These are phyloP conservation scores for Quercus cerris DNA, from an alignment of 306 rosid genomes.

Conservation along the genomic window DNA sequence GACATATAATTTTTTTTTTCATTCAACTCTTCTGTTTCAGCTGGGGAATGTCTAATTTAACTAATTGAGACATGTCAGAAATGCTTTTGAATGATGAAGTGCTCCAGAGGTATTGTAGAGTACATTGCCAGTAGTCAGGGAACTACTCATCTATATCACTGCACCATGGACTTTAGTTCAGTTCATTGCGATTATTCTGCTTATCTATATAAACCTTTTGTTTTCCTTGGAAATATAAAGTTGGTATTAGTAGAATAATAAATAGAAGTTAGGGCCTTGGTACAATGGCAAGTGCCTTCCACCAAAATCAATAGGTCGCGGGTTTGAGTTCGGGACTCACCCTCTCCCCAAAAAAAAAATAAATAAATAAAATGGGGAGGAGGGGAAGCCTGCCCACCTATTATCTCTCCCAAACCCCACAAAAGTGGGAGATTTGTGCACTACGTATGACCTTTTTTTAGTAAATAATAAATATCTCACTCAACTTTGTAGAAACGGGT, in stretches of 20 bases:
- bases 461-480: not conserved
- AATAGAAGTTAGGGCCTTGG: too few species aligned
- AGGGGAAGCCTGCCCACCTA: too few species aligned
- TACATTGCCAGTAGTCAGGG: conserved; percentile 32
- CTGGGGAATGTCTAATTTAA: conserved; percentile 41
- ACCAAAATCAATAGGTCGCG: too few species aligned
- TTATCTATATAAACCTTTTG: not conserved
- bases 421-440: too few species aligned
- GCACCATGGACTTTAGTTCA: not conserved
- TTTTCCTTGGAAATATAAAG: not conserved
- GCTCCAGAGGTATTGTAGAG: conserved; percentile 28
- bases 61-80: conserved; percentile 39
- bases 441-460: too few species aligned
- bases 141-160: conserved; percentile 23
- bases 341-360: too few species aligned
- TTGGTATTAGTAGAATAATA: too few species aligned
- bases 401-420: too few species aligned
- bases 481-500: not conserved
- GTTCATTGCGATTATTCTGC: not conserved
- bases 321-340: too few species aligned
- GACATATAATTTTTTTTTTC: conserved; percentile 28
- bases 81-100: conserved; percentile 37
- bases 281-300: too few species aligned
- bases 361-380: too few species aligned
- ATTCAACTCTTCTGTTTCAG: conserved; percentile 36